phyloP scores from a whole-genome alignment of 2,329 filamentous ascomycete genomes.

The Monilinia aucupariae region DNA sequence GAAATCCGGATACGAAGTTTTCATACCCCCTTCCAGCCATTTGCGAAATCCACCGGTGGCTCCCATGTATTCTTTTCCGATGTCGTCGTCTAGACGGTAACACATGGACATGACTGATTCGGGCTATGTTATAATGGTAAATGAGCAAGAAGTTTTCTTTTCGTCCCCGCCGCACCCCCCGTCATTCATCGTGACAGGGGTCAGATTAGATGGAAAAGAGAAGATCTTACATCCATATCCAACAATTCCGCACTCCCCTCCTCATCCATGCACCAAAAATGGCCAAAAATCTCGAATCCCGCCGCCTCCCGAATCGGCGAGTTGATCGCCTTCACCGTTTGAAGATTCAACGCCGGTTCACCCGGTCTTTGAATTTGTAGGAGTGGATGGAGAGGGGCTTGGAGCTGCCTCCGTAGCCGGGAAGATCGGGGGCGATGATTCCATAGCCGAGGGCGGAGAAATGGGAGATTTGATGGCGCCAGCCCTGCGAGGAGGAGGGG shows the following conservation, averaged over 20 bases:
- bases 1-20: constrained; percentile 19
- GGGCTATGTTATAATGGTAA: constrained; percentile 16
- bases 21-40: constrained; percentile 1
- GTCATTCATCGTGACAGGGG: not conserved
- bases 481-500: constrained; percentile 43
- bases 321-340: constrained; percentile 20
- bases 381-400: constrained; percentile 31
- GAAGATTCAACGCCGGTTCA: constrained; percentile 14
- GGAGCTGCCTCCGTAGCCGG: constrained; percentile 38
- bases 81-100: constrained; percentile 3
- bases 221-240: constrained; percentile 22
- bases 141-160: not conserved
- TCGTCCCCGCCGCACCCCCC: too few relatives aligned
- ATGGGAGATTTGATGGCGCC: constrained; percentile 29
- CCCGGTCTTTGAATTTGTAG: constrained; percentile 26
- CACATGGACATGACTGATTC: constrained; percentile 21
- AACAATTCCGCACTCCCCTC: constrained; percentile 18
- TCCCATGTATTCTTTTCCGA: constrained; percentile 19
- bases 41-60: constrained; percentile 16
- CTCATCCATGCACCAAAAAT: constrained; percentile 22
- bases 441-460: constrained; percentile 38
- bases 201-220: not conserved
- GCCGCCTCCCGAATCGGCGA: constrained; percentile 10
- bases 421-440: constrained; percentile 40
- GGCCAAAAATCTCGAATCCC: constrained; percentile 25